Evolutionary conservation across 1,284 basidiomycete species (phyloP), one percentile per base, ranked within the genome.

Genomic region (Earliella scabrosa): DNA sequence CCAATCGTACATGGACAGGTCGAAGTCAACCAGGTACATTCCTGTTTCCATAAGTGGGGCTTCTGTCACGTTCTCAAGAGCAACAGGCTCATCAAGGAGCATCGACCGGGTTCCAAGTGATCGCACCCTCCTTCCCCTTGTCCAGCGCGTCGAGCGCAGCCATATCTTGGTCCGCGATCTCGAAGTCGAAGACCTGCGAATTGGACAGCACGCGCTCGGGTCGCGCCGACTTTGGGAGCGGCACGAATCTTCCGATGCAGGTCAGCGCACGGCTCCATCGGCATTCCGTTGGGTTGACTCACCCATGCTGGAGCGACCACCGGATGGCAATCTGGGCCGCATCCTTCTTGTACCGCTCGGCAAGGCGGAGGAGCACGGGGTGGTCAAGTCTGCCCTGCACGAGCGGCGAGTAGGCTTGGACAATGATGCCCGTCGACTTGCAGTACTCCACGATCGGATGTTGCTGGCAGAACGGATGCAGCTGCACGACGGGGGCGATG

Each of bases 401-500:
- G 32, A 84, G 66, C 0, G 84, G 83, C 45, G 73, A 78, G 64
- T 85, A 86, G 0, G 84, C 92, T 71, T 95, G 79, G 4, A 95
- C 75, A 36, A 87, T 75, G 49, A 97, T 92, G 4, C 74, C 77
- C 59, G 92, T 74, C 45, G 81, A 69, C 24, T 73, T 67, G 73
- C 93, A 95, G 70, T 90, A 95, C 20, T 82, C 76, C 31, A 92
- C 90, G 56, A 95, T 92, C 14, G 85, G 80, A 45, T 77, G 77
- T 60, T 93, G 92, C 68, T 95, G 92, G 73, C 90, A 94, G 63
- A 90, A 85, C 0, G 93, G 92, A 65, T 95, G 92, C 4, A 94
- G 77, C 84, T 92, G 26, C 40, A 32, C n/a, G n/a, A n/a, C n/a
- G n/a, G n/a, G n/a, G n/a, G n/a, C n/a, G n/a, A n/a, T n/a, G n/a